These are phyloP conservation scores for Artemisia argyi DNA, from an alignment of 129 eudicot species.

Conservation along the genomic window DNA sequence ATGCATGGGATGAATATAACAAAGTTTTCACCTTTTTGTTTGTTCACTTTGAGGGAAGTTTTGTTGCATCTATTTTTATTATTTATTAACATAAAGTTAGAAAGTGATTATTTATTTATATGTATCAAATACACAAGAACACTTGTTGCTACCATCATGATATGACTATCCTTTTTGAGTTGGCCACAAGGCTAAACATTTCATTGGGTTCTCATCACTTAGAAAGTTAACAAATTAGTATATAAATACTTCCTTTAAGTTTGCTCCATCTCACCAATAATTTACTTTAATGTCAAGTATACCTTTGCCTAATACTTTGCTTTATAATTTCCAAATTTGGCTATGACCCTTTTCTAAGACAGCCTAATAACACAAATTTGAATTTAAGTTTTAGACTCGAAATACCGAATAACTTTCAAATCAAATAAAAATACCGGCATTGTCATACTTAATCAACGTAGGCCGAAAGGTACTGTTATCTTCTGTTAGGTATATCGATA, in stretches of 20 bases:
- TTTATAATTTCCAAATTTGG: neutral
- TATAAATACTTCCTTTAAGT: constrained; percentile 32
- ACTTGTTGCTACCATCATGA: constrained; percentile 32
- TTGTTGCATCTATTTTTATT: constrained; percentile 22
- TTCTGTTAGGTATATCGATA: constrained; percentile 27
- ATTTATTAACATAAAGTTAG: neutral
- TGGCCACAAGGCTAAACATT: constrained; percentile 33
- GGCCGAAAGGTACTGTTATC: constrained; percentile 12
- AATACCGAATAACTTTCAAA: neutral
- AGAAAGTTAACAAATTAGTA: constrained; percentile 12
- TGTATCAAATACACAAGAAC: constrained; percentile 21
- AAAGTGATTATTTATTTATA: neutral
- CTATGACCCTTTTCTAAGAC: neutral
- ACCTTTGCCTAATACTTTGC: constrained; percentile 13
- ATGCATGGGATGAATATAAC: neutral
- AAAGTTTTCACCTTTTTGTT: constrained; percentile 13
- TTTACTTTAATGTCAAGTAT: constrained; percentile 33
- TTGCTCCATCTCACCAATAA: constrained; percentile 30
- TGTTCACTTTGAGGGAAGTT: constrained; percentile 14
- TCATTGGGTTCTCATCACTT: constrained; percentile 22
- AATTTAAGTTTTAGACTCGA: neutral
- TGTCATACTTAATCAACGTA: neutral
- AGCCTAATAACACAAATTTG: neutral
- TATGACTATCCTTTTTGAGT: constrained; percentile 33
- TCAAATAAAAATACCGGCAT: neutral